phyloP scores from a whole-genome alignment of 106 monocot genomes.

The Dioscorea alata region DNA sequence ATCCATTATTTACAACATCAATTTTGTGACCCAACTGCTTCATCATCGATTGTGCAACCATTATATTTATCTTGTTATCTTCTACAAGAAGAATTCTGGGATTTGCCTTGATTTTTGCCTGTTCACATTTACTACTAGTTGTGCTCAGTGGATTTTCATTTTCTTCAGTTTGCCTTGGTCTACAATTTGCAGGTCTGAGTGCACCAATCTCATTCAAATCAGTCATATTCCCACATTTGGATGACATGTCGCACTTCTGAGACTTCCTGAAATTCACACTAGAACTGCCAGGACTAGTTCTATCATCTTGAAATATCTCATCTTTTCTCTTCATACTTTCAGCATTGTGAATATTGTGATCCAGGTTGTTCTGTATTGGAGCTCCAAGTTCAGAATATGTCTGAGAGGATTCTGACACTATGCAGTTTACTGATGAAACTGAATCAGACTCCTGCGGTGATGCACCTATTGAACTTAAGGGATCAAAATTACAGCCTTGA shows the following conservation, averaged over 20 bases:
- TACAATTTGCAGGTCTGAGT: background rate
- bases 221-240: no score
- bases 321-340: constrained; percentile 13
- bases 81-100: constrained; percentile 72
- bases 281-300: background rate
- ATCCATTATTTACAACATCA: constrained; percentile 62
- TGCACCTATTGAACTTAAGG: constrained; percentile 9
- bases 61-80: constrained; percentile 69
- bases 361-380: background rate
- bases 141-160: constrained; percentile 6
- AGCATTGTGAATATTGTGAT: background rate
- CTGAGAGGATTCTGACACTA: background rate
- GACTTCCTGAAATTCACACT: no score
- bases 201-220: background rate
- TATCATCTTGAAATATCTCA: constrained; percentile 7
- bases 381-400: background rate
- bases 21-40: constrained; percentile 53
- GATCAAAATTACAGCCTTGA: background rate
- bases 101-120: background rate
- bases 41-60: constrained; percentile 72
- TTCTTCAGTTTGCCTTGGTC: constrained; percentile 6
- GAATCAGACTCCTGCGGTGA: constrained; percentile 16
- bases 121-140: constrained; percentile 5
- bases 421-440: constrained; percentile 10
- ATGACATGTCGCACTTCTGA: no score